Evolutionary conservation across 139 green algal species (phyloP).

Genomic region (Protoeuglena noctilucae): DNA sequence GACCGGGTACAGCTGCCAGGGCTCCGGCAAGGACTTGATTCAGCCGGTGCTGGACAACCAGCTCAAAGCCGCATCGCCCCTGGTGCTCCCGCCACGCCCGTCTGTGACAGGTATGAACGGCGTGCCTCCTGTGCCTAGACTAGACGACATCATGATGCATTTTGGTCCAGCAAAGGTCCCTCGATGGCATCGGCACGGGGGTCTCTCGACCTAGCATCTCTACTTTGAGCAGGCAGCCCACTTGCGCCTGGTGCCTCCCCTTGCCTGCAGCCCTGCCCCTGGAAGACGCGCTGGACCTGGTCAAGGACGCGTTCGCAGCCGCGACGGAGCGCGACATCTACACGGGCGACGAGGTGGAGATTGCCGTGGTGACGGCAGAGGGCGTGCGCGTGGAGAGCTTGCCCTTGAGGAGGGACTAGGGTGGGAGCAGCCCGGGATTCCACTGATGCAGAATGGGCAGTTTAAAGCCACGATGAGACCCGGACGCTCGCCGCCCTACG

Average conservation of each 20-base stretch:
- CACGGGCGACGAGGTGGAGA: slow-evolving; percentile 91
- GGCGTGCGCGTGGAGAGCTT: slow-evolving; percentile 55
- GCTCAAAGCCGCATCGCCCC: slow-evolving; percentile 72
- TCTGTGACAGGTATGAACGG: too few species aligned
- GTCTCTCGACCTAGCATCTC: too few species aligned
- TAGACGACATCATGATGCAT: too few species aligned
- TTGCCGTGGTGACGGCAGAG: slow-evolving; percentile 82
- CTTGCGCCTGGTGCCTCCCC: too few species aligned
- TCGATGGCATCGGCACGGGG: too few species aligned
- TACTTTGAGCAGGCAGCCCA: too few species aligned
- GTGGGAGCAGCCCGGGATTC: too few species aligned
- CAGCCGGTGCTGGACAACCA: slow-evolving; percentile 98
- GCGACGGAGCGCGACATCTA: slow-evolving; percentile 96
- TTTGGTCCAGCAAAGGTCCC: too few species aligned
- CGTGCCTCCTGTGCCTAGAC: neutral
- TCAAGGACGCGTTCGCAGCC: slow-evolving; percentile 90
- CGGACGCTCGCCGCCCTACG: too few species aligned
- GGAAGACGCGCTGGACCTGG: slow-evolving; percentile 77
- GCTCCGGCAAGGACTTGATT: slow-evolving; percentile 85
- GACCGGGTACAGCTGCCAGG: slow-evolving; percentile 66
- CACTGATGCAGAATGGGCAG: too few species aligned
- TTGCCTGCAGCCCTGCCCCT: too few species aligned
- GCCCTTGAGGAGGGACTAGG: slow-evolving; percentile 82
- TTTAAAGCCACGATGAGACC: too few species aligned
- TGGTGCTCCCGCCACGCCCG: slow-evolving; percentile 58